phyloP scores from a whole-genome alignment of 495 filamentous ascomycete species.

The Haplographium delicatum region DNA sequence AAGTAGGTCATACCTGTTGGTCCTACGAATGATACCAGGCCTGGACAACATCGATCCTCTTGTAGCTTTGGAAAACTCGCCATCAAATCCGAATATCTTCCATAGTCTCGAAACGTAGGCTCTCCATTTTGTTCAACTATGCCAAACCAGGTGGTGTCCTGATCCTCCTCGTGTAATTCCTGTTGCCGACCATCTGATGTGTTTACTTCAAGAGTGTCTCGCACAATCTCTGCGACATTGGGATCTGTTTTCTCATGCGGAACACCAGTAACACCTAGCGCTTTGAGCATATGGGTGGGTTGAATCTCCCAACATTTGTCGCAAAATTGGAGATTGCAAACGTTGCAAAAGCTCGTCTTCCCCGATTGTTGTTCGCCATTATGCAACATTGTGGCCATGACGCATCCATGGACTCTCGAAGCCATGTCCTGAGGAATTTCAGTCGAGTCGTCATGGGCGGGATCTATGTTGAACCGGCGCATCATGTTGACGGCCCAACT shows the following conservation, averaged over 20 bases:
- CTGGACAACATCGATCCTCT: slow-evolving; percentile 32
- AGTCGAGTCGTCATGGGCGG: too few species aligned
- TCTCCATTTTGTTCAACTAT: slow-evolving; percentile 29
- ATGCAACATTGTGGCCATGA: too few species aligned
- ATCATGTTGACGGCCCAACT: too few species aligned
- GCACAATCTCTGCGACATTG: slow-evolving; percentile 11
- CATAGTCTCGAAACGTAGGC: slow-evolving; percentile 36
- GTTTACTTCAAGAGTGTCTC: slow-evolving; percentile 16
- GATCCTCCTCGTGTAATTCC: slow-evolving; percentile 24
- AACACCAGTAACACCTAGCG: slow-evolving; percentile 29
- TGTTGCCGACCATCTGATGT: slow-evolving; percentile 1
- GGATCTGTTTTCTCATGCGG: slow-evolving; percentile 26
- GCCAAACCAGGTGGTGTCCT: slow-evolving; percentile 46
- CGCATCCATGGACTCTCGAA: too few species aligned
- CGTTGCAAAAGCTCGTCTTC: too few species aligned
- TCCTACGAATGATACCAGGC: slow-evolving; percentile 45
- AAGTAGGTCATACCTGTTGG: slow-evolving; percentile 42
- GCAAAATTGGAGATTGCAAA: too few species aligned
- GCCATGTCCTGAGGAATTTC: too few species aligned
- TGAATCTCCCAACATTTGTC: slow-evolving; percentile 34
- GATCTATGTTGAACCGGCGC: too few species aligned
- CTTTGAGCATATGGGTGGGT: slow-evolving; percentile 30
- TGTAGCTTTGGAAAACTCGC: slow-evolving; percentile 28
- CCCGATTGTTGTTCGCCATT: too few species aligned
- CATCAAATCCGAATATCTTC: slow-evolving; percentile 37